Evolutionary conservation across 495 filamentous ascomycete species (phyloP).

Genomic region (Aspergillus indologenus): DNA sequence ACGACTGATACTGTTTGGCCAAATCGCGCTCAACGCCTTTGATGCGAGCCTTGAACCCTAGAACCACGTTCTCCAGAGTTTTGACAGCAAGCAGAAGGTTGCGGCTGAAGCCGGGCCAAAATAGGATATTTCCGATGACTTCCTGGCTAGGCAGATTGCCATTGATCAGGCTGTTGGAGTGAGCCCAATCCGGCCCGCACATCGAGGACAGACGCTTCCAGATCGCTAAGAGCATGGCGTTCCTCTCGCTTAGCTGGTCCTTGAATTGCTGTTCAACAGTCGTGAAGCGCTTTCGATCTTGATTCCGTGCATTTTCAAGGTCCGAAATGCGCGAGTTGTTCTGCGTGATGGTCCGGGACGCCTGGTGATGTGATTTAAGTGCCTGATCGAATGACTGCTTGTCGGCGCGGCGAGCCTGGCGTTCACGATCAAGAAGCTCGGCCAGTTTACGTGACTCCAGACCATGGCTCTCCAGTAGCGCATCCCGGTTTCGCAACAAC

Average conservation of each 20-base stretch:
- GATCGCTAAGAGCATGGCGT: constrained; percentile 75
- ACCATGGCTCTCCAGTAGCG: constrained; percentile 81
- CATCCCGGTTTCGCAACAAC: constrained; percentile 85
- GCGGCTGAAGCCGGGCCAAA: constrained; percentile 79
- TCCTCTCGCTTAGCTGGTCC: constrained; percentile 86
- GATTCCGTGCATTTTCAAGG: constrained; percentile 68
- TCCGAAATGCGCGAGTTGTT: constrained; percentile 81
- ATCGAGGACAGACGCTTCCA: constrained; percentile 85
- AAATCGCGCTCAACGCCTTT: constrained; percentile 82
- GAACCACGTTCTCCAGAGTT: constrained; percentile 76
- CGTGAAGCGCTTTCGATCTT: constrained; percentile 71
- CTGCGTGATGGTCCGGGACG: constrained; percentile 74
- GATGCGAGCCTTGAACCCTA: constrained; percentile 76
- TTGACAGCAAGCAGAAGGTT: constrained; percentile 86
- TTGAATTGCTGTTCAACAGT: constrained; percentile 73
- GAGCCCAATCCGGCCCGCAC: constrained; percentile 89
- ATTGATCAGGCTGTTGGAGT: constrained; percentile 84
- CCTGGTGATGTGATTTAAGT: constrained; percentile 80
- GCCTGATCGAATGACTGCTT: constrained; percentile 83
- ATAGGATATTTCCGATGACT: constrained; percentile 67
- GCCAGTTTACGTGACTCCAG: constrained; percentile 81
- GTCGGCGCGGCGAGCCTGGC: constrained; percentile 75
- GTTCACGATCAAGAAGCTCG: constrained; percentile 89
- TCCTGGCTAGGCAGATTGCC: constrained; percentile 80
- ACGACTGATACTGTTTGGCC: constrained; percentile 81